Conservation (phyloP, 1,284 basidiomycete genomes). For the Marasmius sp. region DNA sequence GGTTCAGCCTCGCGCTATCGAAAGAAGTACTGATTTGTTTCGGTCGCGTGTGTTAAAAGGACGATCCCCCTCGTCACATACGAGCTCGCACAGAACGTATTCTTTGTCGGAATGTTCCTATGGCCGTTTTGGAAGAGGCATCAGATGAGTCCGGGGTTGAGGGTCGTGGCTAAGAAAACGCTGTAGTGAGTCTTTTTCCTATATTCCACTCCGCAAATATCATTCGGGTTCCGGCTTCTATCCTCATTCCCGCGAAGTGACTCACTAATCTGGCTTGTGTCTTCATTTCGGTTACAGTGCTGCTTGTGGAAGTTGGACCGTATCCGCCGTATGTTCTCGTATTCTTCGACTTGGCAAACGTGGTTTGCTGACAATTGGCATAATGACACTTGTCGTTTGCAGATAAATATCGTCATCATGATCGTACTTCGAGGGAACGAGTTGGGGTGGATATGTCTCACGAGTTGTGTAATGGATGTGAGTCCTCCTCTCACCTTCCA, state of each 20-base stretch:
- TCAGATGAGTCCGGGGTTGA: slow-evolving; percentile 2
- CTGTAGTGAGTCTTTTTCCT: background rate
- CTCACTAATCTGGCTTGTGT: background rate
- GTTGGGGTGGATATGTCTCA: background rate
- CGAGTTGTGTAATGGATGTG: background rate
- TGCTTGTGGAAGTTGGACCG: background rate
- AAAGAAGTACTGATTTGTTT: background rate
- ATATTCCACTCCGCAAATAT: no score
- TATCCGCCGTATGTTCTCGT: background rate
- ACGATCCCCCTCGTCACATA: background rate
- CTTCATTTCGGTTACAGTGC: background rate
- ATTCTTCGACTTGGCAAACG: background rate
- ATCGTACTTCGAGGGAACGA: background rate
- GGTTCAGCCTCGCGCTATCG: background rate
- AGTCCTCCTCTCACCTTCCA: background rate
- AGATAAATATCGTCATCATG: background rate
- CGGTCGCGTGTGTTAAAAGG: background rate
- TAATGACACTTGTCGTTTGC: background rate
- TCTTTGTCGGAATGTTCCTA: slow-evolving; percentile 8
- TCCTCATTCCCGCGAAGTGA: background rate
- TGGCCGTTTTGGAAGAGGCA: slow-evolving; percentile 3
- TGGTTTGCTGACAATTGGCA: background rate
- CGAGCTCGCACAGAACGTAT: background rate
- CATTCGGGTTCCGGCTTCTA: no score
- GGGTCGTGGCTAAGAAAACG: slow-evolving; percentile 4